A percentile compares a stretch with the other conserved stretches of the same genome.
These are phyloP conservation scores for Incumbomyces lentus DNA, from an alignment of 2,329 filamentous ascomycete genomes.

Conservation along the genomic window DNA sequence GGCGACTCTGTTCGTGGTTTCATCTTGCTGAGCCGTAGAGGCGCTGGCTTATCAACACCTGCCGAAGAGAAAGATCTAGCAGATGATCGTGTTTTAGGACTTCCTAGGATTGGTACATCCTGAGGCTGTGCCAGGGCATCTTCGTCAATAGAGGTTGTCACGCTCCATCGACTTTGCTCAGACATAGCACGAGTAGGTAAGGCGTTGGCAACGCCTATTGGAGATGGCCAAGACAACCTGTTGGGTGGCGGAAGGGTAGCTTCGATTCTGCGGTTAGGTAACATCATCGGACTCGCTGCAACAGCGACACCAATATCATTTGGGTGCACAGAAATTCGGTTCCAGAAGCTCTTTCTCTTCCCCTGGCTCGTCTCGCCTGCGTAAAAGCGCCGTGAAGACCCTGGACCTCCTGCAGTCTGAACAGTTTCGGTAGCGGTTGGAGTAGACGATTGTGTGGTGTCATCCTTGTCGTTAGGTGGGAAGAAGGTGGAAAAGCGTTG, in stretches of 20 bases:
- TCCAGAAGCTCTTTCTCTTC: conserved; percentile 22
- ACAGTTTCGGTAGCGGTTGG: conserved; percentile 10
- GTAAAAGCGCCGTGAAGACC: conserved; percentile 15
- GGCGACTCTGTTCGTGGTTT: not conserved
- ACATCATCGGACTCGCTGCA: conserved; percentile 23
- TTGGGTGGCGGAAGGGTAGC: conserved; percentile 28
- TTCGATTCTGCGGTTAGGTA: conserved; percentile 26
- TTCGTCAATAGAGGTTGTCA: conserved; percentile 4
- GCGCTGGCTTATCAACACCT: conserved; percentile 2
- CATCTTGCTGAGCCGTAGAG: conserved; percentile 4
- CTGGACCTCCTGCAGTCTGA: conserved; percentile 2
- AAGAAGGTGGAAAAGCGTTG: conserved; percentile 23
- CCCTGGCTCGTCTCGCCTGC: conserved; percentile 10
- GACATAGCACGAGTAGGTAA: conserved; percentile 13
- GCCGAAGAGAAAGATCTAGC: conserved; percentile 3
- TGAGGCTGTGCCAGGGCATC: conserved; percentile 8
- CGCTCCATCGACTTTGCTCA: not conserved
- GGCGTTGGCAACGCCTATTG: conserved; percentile 13
- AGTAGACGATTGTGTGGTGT: conserved; percentile 5
- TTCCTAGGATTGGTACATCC: conserved; percentile 4
- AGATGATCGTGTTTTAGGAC: conserved; percentile 7
- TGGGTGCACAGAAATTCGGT: conserved; percentile 18
- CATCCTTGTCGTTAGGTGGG: conserved; percentile 12
- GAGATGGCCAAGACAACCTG: conserved; percentile 29
- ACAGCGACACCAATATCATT: conserved; percentile 25